Evolutionary conservation across 495 filamentous ascomycete species (phyloP).

Genomic region (Bryoglossum gracile): DNA sequence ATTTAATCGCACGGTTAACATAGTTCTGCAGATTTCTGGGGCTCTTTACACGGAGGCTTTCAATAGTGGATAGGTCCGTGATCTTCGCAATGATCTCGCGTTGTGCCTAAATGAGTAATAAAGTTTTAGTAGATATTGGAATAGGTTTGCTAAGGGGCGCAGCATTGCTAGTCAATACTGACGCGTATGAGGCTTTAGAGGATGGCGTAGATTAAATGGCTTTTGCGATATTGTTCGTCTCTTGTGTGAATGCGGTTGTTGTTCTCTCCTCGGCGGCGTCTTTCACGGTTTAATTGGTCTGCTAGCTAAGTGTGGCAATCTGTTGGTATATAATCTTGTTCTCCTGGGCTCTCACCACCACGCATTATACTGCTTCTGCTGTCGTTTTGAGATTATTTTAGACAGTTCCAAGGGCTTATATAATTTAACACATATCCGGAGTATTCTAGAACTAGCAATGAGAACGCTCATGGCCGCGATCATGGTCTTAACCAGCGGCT

Average conservation of each 20-base stretch:
- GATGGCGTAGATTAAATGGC: background rate
- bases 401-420: conserved; percentile 6
- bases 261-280: background rate
- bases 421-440: background rate
- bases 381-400: conserved; percentile 5
- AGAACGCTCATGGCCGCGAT: conserved; percentile 8
- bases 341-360: conserved; percentile 3
- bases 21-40: conserved; percentile 1
- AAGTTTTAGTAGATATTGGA: conserved; percentile 7
- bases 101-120: conserved; percentile 6
- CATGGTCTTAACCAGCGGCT: conserved; percentile 4
- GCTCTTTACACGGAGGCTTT: conserved; percentile 8
- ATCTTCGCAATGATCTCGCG: conserved; percentile 9
- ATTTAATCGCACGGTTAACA: conserved; percentile 7
- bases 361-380: background rate
- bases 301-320: conserved; percentile 5
- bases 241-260: background rate
- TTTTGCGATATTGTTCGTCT: conserved; percentile 3
- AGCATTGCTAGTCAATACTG: conserved; percentile 8
- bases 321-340: conserved; percentile 6
- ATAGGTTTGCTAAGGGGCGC: conserved; percentile 8
- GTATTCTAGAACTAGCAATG: conserved; percentile 4
- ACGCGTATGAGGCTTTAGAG: conserved; percentile 4
- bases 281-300: conserved; percentile 3
- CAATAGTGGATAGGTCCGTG: conserved; percentile 1